Base-by-base conservation (phyloP, 225 moss, liverwort and hornwort species). In the Anthoceros angustus region DNA sequence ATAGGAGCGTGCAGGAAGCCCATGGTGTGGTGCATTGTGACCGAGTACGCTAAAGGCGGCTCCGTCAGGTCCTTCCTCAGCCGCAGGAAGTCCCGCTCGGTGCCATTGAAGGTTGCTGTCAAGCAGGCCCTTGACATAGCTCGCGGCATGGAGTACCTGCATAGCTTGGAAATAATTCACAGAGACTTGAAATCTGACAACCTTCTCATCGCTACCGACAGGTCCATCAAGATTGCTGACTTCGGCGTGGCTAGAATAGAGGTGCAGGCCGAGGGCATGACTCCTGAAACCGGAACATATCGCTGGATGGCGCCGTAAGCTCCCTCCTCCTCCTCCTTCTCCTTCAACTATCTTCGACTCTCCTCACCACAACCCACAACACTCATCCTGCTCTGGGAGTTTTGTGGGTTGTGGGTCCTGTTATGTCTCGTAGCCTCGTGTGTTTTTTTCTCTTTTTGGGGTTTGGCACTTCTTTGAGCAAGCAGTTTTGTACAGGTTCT, bases 241-340 rank as follows among this genome's bases (percentile, higher is more conserved):
- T 98, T 98, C 63, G 98, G 98, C 16, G 98, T 92, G 62, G 98
- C 98, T 10, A 86, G 98, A 72, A 98, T 98, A 66, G 98, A 92
- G 70, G 98, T 98, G 73, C 89, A 98, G 82, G 81, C 92, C 39
- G 98, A 98, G 74, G 98, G 86, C 81, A 98, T 98, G 98, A 98
- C 98, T 32, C 98, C 98, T 25, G 98, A 98, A 74, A 98, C 98
- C 1, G 98, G 98, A 68, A 98, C 98, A 10, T 98, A 98, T 69
- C 88, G 98, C 71, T 98, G 98, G 98, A 98, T 98, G 98, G 98
- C 98, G 74, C 98, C 98, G 98, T 98, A 84, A 92, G 92, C 73
- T 61, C 18, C 73, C 69, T 65, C n/a, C 23, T 55, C 10, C 14
- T 55, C 32, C 32, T 32, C 32, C 32, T 32, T 4, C 23, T 66